A percentile compares a stretch with the other conserved stretches of the same genome.
These are phyloP conservation scores for Pseudocercospora vitis DNA, from an alignment of 2,329 filamentous ascomycete species.

Conservation along the genomic window DNA sequence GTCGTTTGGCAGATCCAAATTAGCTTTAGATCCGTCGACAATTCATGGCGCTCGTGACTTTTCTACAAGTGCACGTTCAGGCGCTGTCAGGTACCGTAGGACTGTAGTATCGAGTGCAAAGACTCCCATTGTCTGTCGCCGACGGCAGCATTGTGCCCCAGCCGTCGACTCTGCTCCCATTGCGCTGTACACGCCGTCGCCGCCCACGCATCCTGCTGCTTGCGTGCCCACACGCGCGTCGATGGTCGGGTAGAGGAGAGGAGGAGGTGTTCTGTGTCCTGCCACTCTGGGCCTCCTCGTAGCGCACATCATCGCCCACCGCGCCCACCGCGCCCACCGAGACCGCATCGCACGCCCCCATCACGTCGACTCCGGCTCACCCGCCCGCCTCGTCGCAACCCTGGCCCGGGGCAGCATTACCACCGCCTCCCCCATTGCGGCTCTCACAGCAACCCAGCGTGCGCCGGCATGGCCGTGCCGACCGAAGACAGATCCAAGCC, in stretches of 20 bases:
- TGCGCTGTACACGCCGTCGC: no score
- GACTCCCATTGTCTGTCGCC: background rate
- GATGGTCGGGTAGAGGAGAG: background rate
- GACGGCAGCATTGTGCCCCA: constrained; percentile 4
- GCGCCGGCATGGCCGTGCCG: constrained; percentile 34
- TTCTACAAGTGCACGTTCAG: background rate
- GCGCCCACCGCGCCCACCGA: background rate
- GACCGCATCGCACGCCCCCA: no score
- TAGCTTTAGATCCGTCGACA: background rate
- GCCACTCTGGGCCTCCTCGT: no score
- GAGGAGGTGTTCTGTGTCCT: background rate
- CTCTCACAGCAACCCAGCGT: constrained; percentile 19
- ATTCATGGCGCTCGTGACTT: background rate
- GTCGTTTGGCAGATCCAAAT: constrained; percentile 1
- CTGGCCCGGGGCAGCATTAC: constrained; percentile 9
- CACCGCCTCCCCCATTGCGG: constrained; percentile 19
- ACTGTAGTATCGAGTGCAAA: no score
- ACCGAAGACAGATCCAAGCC: constrained; percentile 29
- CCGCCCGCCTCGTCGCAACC: constrained; percentile 1
- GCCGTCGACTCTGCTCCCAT: background rate
- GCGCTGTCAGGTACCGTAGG: no score
- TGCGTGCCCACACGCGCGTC: background rate
- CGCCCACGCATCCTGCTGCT: no score
- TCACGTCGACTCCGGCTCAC: no score
- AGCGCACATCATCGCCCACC: background rate